phyloP scores from a whole-genome alignment of 257 asterid species.

The Sherardia arvensis region DNA sequence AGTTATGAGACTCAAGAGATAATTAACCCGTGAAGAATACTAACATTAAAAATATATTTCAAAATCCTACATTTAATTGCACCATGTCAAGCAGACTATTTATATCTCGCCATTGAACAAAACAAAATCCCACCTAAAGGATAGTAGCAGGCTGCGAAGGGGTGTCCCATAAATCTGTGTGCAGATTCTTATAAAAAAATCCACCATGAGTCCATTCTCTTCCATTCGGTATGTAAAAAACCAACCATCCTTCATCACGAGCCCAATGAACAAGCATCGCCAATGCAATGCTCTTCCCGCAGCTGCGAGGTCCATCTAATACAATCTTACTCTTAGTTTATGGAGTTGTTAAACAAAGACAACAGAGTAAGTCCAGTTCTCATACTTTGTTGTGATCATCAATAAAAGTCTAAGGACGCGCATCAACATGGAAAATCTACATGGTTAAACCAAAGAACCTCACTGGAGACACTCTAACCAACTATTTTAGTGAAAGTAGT shows the following conservation, averaged over 20 bases:
- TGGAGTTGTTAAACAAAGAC: slow-evolving; percentile 42
- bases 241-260: slow-evolving; percentile 96
- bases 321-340: slow-evolving; percentile 61
- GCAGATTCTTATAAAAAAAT: slow-evolving; percentile 63
- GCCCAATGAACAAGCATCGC: slow-evolving; percentile 99
- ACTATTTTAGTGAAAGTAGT: background rate
- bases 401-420: background rate
- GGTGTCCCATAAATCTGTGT: slow-evolving; percentile 83
- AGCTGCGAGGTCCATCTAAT: slow-evolving; percentile 77
- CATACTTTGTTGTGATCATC: background rate
- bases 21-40: background rate
- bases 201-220: slow-evolving; percentile 95
- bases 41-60: background rate
- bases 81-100: too few species aligned
- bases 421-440: background rate
- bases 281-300: slow-evolving; percentile 89
- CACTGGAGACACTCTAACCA: background rate
- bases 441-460: background rate
- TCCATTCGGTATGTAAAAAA: slow-evolving; percentile 77
- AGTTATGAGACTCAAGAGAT: background rate
- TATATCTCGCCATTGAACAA: background rate
- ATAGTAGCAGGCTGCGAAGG: slow-evolving; percentile 78
- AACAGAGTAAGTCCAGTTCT: slow-evolving; percentile 4
- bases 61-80: background rate
- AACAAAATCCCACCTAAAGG: slow-evolving; percentile 39